A percentile compares a stretch with the other conserved stretches of the same genome.
These are phyloP conservation scores for Colletotrichum paranaense DNA, from an alignment of 2,329 filamentous ascomycete species.

Conservation along the genomic window DNA sequence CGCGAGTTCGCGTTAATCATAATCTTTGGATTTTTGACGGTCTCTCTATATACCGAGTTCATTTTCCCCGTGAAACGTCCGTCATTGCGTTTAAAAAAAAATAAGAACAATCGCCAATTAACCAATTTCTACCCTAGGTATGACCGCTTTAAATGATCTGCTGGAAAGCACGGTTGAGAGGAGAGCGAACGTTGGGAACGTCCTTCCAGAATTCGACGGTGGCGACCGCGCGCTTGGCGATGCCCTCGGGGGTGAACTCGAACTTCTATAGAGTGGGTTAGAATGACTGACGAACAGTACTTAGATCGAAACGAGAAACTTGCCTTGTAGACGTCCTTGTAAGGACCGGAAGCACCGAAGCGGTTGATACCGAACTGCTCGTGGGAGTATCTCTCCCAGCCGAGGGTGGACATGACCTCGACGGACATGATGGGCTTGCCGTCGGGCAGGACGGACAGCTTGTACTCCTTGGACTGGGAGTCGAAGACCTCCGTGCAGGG, in stretches of 20 bases:
- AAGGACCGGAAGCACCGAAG: constrained; percentile 96
- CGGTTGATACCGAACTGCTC: constrained; percentile 99
- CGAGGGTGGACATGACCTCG: constrained; percentile 96
- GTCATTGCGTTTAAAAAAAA: constrained; percentile 34
- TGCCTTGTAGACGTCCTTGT: constrained; percentile 97
- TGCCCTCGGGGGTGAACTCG: constrained; percentile 97
- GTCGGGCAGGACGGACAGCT: constrained; percentile 90
- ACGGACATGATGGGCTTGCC: constrained; percentile 93
- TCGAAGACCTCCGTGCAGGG: constrained; percentile 99
- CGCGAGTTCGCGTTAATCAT: constrained; percentile 33
- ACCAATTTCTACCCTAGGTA: constrained; percentile 32
- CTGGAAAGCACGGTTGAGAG: constrained; percentile 97
- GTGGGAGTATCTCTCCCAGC: constrained; percentile 99
- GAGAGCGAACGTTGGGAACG: constrained; percentile 88
- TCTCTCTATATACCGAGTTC: constrained; percentile 36
- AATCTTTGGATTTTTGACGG: constrained; percentile 36
- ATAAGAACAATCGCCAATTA: constrained; percentile 30
- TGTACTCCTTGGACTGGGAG: constrained; percentile 92
- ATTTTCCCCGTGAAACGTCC: constrained; percentile 35
- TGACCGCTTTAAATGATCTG: constrained; percentile 81
- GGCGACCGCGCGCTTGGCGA: constrained; percentile 91
- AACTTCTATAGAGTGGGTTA: constrained; percentile 80
- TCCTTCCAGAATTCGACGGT: constrained; percentile 99
- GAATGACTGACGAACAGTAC: constrained; percentile 25
- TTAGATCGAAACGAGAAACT: constrained; percentile 44